Evolutionary conservation across 495 filamentous ascomycete genomes (phyloP).

Genomic region (Rusavskia elegans): DNA sequence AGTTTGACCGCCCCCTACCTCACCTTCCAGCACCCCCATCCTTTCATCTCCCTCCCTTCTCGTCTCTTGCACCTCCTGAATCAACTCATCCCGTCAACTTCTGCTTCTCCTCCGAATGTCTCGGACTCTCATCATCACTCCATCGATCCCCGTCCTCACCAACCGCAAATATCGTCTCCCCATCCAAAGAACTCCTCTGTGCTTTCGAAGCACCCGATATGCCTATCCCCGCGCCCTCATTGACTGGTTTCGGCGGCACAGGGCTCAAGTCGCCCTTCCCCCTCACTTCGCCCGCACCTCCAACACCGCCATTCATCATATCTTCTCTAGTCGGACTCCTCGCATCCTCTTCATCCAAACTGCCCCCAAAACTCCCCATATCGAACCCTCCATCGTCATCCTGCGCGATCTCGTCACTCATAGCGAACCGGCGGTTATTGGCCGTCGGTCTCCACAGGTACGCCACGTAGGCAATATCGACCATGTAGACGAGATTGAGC

Average conservation of each 20-base stretch:
- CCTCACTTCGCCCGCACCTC: background rate
- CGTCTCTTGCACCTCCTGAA: too few species aligned
- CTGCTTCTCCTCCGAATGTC: conserved; percentile 39
- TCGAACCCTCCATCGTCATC: conserved; percentile 92
- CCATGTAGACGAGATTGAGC: conserved; percentile 91
- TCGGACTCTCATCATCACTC: conserved; percentile 45
- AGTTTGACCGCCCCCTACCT: too few species aligned
- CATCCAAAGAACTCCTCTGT: conserved; percentile 61
- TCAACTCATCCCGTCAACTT: conserved; percentile 37
- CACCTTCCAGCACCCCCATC: too few species aligned
- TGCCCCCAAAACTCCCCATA: conserved; percentile 80
- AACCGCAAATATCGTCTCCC: conserved; percentile 88
- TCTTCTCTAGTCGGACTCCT: conserved; percentile 8
- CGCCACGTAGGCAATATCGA: conserved; percentile 81
- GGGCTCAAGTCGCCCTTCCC: conserved; percentile 14
- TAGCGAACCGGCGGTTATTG: conserved; percentile 94
- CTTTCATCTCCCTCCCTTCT: too few species aligned
- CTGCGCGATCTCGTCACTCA: conserved; percentile 98
- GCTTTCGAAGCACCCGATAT: conserved; percentile 4
- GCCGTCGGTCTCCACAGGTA: conserved; percentile 94
- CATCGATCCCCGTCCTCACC: conserved; percentile 72
- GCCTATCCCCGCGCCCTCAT: background rate
- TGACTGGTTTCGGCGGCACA: conserved; percentile 34
- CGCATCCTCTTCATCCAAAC: conserved; percentile 51
- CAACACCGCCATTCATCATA: background rate